Base-by-base conservation (phyloP, 208 protist species). In the Trypanosoma caninum region DNA sequence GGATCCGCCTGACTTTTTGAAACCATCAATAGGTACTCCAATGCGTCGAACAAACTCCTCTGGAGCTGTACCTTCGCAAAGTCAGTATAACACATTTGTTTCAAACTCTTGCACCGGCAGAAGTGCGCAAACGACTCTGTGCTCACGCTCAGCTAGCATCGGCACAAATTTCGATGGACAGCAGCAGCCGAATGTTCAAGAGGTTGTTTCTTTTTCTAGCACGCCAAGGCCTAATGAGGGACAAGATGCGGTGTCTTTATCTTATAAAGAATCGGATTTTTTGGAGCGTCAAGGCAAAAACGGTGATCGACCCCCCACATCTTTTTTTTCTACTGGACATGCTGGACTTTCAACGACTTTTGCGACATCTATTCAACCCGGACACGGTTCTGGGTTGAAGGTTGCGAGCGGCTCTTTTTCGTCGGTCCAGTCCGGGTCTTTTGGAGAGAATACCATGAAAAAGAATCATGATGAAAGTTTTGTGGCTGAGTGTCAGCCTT, bases 1-100 rank as follows among this genome's bases (percentile, higher is more conserved):
- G 51, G 68, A 74, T 2, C 68, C 68, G 14, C 68, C 68, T 13
- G 68, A 66, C 6, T 74, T 74, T 63, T 41, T 74, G 47, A 61
- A 52, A 20, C 50, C 68, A 6, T 64, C 59, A 27, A 3, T 56
- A 25, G 31, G 27, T 2, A 1, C 7, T 28, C 13, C 34, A 10
- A 23, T 22, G 34, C 52, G 33, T 16, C 44, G 30, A 23, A 16
- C 25, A 28, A 16, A 20, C 23, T 45, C 54, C 2, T 22, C 41
- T 27, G n/a, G 25, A 4, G 20, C 1, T 38, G 2, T 20, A 13
- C 22, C n/a, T 25, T 20, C 53, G 14, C 35, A 38, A 3, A 59
- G 31, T 23, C 45, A 30, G 18, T 35, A 48, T 16, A 9, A 30
- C 16, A 13, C 11, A 5, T 14, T 22, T 42, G n/a, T 52, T 2